Base-by-base conservation (phyloP, 177 flowering plant species). In the Tripterygium wilfordii region DNA sequence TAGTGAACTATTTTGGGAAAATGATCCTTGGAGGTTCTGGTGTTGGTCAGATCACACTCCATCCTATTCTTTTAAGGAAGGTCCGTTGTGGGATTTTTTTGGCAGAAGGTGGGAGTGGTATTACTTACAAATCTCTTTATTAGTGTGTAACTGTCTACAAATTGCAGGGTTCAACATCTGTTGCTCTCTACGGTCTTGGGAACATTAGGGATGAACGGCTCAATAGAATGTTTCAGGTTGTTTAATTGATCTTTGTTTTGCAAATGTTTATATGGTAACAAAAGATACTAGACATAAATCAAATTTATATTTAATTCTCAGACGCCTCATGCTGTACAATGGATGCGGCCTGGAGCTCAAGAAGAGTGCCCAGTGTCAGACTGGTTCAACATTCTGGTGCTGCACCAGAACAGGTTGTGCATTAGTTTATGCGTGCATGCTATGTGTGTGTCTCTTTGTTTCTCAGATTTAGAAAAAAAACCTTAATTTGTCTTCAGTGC, bases 251-350 rank as follows among this genome's bases (percentile, higher is more conserved):
- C 2, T 15, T 3, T 6, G 4, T 10, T 15, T 35, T 7, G 4
- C n/a, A n/a, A n/a, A n/a, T n/a, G n/a, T n/a, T n/a, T n/a, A n/a
- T n/a, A n/a, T n/a, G n/a, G n/a, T n/a, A n/a, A n/a, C n/a, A n/a
- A n/a, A n/a, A n/a, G n/a, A n/a, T n/a, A n/a, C n/a, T n/a, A n/a
- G n/a, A n/a, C n/a, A n/a, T n/a, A n/a, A n/a, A 19, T 37, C 20
- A 4, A 26, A n/a, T 58, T 54, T 49, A 1, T 44, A 39, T 45
- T 31, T 58, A 42, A 51, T 38, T 52, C n/a, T 24, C 60, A 94
- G 99, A 94, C 97, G 28, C 99, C 99, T 48, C 97, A 89, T 81
- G 99, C 99, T 57, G 89, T 94, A 17, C 97, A 94, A 49, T 94
- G 99, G 99, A 83, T 87, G 95, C 75, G 95, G 21, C 96, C 99